These are phyloP conservation scores for Leccinum variabile DNA, from an alignment of 1,284 basidiomycete genomes.

Conservation along the genomic window DNA sequence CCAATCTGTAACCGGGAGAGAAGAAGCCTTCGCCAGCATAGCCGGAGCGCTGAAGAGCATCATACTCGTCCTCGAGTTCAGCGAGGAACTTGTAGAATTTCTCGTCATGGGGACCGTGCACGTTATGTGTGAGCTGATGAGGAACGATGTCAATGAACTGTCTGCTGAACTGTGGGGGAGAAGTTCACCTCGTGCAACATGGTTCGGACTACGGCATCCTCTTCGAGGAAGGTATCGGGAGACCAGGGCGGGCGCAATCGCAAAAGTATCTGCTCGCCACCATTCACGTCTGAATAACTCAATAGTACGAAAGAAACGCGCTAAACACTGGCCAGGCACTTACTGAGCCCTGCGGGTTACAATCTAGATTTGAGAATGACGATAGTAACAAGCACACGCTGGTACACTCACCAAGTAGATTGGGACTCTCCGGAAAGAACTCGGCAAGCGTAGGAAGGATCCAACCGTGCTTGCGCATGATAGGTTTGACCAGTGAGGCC, in stretches of 20 bases:
- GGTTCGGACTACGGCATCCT: constrained; percentile 70
- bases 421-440: constrained; percentile 78
- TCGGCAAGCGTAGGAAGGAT: constrained; percentile 79
- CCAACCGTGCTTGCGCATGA: constrained; percentile 85
- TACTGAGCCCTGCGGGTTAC: constrained; percentile 34
- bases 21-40: constrained; percentile 85
- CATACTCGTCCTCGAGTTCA: constrained; percentile 79
- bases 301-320: neutral
- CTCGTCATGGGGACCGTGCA: constrained; percentile 84
- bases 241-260: constrained; percentile 70
- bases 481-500: constrained; percentile 83
- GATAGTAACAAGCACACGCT: neutral
- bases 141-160: neutral
- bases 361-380: constrained; percentile 10
- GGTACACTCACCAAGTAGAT: constrained; percentile 62
- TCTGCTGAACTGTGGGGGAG: too few species aligned
- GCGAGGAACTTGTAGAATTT: constrained; percentile 79
- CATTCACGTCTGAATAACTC: constrained; percentile 61
- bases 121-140: constrained; percentile 79
- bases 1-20: constrained; percentile 65
- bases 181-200: constrained; percentile 82
- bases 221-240: constrained; percentile 73
- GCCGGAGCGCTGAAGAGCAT: constrained; percentile 69
- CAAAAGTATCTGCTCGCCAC: constrained; percentile 77
- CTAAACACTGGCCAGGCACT: constrained; percentile 11